Evolutionary conservation across 2,329 filamentous ascomycete genomes (phyloP).

Genomic region (Fusarium sp.): DNA sequence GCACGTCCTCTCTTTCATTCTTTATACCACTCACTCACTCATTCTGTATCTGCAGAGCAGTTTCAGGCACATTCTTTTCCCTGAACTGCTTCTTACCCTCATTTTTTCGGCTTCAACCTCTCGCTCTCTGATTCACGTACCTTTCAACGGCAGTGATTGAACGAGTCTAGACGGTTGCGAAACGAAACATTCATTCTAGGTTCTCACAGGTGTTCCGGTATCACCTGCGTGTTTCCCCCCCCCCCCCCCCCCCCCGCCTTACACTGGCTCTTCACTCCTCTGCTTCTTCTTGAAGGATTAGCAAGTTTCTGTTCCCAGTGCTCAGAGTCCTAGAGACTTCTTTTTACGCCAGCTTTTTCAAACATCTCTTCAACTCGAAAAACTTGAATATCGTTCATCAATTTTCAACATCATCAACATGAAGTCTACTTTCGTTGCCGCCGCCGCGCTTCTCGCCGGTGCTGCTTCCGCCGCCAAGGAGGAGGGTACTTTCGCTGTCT

Average conservation of each 20-base stretch:
- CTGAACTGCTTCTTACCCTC: constrained; percentile 48
- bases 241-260: constrained; percentile 18
- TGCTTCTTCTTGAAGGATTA: constrained; percentile 23
- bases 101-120: constrained; percentile 29
- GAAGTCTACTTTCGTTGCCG: constrained; percentile 50
- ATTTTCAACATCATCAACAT: constrained; percentile 42
- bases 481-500: constrained; percentile 71
- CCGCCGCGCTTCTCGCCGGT: constrained; percentile 54
- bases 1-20: constrained; percentile 49
- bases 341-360: constrained; percentile 23
- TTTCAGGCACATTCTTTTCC: constrained; percentile 27
- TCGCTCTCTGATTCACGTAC: constrained; percentile 39
- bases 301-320: constrained; percentile 36
- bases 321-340: constrained; percentile 41
- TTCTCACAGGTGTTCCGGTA: constrained; percentile 51
- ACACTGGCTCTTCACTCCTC: constrained; percentile 25
- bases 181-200: constrained; percentile 43
- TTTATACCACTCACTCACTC: constrained; percentile 15
- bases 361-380: constrained; percentile 10
- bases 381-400: constrained; percentile 7
- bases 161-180: constrained; percentile 34
- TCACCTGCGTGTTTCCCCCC: constrained; percentile 42
- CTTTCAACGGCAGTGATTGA: not conserved
- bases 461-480: constrained; percentile 54
- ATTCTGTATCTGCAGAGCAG: constrained; percentile 34